A percentile compares a stretch with the other conserved stretches of the same genome.
phyloP scores from a whole-genome alignment of 1,139 yeast species.

The Suhomyces ambrosiae region DNA sequence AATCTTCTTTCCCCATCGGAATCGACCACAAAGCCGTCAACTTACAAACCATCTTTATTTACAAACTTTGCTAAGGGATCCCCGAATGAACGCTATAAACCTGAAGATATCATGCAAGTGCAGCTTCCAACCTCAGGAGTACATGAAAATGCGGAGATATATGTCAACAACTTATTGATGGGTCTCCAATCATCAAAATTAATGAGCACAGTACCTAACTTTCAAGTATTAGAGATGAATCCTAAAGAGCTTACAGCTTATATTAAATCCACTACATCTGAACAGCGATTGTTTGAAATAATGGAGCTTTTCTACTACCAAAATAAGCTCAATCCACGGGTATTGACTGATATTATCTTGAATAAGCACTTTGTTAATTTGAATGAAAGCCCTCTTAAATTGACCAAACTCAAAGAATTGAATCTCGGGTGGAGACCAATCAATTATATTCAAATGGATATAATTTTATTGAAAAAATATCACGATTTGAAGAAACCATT shows the following conservation, averaged over 20 bases:
- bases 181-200: slow-evolving; percentile 21
- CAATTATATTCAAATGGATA: slow-evolving; percentile 26
- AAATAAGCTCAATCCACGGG: slow-evolving; percentile 26
- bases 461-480: slow-evolving; percentile 39
- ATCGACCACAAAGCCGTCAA: slow-evolving; percentile 7
- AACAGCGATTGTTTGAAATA: slow-evolving; percentile 31
- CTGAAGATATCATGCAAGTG: slow-evolving; percentile 17
- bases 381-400: slow-evolving; percentile 23
- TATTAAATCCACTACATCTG: slow-evolving; percentile 25
- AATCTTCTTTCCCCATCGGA: slow-evolving; percentile 36
- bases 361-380: slow-evolving; percentile 30
- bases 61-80: slow-evolving; percentile 37
- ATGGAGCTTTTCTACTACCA: slow-evolving; percentile 30
- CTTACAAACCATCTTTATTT: slow-evolving; percentile 42
- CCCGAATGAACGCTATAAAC: slow-evolving; percentile 30
- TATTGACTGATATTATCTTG: slow-evolving; percentile 32
- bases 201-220: slow-evolving; percentile 8
- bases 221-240: slow-evolving; percentile 19
- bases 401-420: slow-evolving; percentile 12
- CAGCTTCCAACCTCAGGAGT: slow-evolving; percentile 14
- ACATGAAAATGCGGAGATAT: slow-evolving; percentile 16
- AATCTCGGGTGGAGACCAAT: slow-evolving; percentile 20
- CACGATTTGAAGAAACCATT: slow-evolving; percentile 37
- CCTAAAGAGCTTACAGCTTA: slow-evolving; percentile 24
- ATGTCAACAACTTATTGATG: slow-evolving; percentile 23